Percentiles rank a stretch among this genome's conserved stretches.
phyloP scores from a whole-genome alignment of 345 rosid genomes.

The Populus nigra region DNA sequence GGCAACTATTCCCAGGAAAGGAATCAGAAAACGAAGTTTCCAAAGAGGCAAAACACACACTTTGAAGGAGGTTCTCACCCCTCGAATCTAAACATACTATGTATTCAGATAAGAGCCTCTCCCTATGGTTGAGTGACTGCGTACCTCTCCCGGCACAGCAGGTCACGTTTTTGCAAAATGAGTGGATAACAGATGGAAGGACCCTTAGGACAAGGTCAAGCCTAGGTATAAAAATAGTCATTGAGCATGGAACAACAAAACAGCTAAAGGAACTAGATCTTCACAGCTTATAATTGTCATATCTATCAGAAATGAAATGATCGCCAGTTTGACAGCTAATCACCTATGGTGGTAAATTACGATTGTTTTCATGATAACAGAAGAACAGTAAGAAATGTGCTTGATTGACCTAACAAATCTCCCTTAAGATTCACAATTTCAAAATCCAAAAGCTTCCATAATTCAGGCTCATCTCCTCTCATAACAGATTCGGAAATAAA shows the following conservation, averaged over 20 bases:
- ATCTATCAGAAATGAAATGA: not conserved
- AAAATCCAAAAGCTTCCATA: not conserved
- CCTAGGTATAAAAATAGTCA: not conserved
- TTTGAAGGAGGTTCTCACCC: not conserved
- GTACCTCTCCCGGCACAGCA: no score
- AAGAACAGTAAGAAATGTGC: not conserved
- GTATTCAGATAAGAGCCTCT: not conserved
- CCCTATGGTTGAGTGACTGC: no score
- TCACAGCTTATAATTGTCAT: not conserved
- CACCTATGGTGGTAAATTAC: not conserved
- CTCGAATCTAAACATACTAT: not conserved
- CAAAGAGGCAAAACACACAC: not conserved
- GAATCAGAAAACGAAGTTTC: not conserved
- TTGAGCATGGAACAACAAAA: not conserved
- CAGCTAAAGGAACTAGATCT: not conserved
- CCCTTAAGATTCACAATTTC: not conserved
- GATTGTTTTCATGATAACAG: not conserved
- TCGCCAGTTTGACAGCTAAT: not conserved
- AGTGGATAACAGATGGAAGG: not conserved
- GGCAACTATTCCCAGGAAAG: not conserved
- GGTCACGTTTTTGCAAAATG: not conserved
- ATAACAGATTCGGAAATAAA: not conserved
- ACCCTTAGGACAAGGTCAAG: not conserved
- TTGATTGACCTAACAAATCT: not conserved
- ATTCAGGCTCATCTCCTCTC: not conserved